A percentile compares a stretch with the other conserved stretches of the same genome.
phyloP scores from a whole-genome alignment of 2,329 filamentous ascomycete genomes.

The Mycosphaerelloides madeirae region DNA sequence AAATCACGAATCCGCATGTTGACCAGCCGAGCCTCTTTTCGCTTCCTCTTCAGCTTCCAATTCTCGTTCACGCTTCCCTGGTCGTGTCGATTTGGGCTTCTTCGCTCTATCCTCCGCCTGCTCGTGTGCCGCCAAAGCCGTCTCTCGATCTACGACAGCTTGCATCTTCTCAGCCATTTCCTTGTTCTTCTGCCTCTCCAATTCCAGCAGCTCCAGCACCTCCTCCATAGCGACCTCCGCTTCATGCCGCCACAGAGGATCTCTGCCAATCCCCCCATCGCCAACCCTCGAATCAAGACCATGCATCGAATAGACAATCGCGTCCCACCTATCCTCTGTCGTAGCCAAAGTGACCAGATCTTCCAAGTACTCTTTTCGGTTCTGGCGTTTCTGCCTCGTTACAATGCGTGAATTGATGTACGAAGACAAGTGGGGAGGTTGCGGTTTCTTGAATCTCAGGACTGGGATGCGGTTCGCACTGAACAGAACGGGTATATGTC shows the following conservation, averaged over 20 bases:
- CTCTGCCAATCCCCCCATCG: constrained; percentile 12
- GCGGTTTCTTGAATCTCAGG: constrained; percentile 62
- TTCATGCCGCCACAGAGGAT: constrained; percentile 33
- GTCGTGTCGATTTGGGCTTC: background rate
- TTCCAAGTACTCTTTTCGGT: constrained; percentile 37
- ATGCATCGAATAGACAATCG: constrained; percentile 26
- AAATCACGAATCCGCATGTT: too few relatives aligned
- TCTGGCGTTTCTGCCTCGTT: constrained; percentile 41
- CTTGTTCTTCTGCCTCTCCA: constrained; percentile 30
- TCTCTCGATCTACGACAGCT: constrained; percentile 47
- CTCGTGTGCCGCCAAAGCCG: constrained; percentile 39
- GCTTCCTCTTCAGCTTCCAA: too few relatives aligned
- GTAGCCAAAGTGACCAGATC: constrained; percentile 38
- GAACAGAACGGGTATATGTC: constrained; percentile 56
- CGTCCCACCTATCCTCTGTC: constrained; percentile 50
- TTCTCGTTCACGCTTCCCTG: too few relatives aligned
- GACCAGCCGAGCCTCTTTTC: too few relatives aligned
- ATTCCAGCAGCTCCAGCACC: constrained; percentile 19
- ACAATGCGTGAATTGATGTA: constrained; percentile 52
- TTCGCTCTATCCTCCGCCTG: constrained; percentile 14
- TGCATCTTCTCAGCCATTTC: constrained; percentile 40
- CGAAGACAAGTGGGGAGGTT: constrained; percentile 55
- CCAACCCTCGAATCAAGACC: constrained; percentile 11
- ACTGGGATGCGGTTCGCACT: constrained; percentile 58
- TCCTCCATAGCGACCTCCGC: constrained; percentile 35